Conservation (phyloP, 2,329 filamentous ascomycete genomes). For the Fusarium sp. region DNA sequence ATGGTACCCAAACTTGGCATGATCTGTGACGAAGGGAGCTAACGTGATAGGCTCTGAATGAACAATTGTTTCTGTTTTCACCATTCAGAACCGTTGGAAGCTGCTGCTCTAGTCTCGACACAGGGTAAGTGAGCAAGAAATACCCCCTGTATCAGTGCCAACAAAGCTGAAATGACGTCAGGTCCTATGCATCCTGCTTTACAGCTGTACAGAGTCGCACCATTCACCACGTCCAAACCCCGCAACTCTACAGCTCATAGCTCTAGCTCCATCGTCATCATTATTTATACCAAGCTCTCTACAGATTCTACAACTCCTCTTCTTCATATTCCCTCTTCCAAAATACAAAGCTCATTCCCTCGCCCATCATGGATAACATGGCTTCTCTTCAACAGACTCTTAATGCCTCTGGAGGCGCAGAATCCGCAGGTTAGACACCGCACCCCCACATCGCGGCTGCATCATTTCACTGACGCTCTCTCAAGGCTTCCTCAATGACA, state of each 20-base stretch:
- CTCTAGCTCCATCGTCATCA: conserved; percentile 12
- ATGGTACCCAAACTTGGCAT: conserved; percentile 10
- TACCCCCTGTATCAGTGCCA: conserved; percentile 13
- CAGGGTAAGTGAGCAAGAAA: conserved; percentile 8
- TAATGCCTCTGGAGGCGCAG: conserved; percentile 46
- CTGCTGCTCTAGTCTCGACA: neutral
- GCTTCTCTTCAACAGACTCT: conserved; percentile 41
- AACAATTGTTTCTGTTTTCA: neutral
- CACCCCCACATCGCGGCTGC: neutral
- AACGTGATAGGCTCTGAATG: conserved; percentile 3
- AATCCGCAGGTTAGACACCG: conserved; percentile 41
- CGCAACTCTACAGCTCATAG: conserved; percentile 18
- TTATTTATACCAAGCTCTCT: conserved; percentile 1
- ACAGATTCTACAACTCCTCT: neutral
- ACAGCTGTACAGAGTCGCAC: conserved; percentile 6
- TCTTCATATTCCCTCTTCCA: neutral
- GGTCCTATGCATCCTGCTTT: conserved; percentile 8
- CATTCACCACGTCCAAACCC: conserved; percentile 6
- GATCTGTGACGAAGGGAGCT: conserved; percentile 4
- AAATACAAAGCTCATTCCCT: neutral
- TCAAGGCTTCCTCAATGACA: conserved; percentile 47
- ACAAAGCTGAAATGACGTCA: conserved; percentile 29
- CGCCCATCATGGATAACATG: conserved; percentile 43
- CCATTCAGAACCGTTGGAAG: conserved; percentile 1
- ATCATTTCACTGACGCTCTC: conserved; percentile 28